phyloP scores from a whole-genome alignment of 106 monocot species.

The Dendrobium officinale region DNA sequence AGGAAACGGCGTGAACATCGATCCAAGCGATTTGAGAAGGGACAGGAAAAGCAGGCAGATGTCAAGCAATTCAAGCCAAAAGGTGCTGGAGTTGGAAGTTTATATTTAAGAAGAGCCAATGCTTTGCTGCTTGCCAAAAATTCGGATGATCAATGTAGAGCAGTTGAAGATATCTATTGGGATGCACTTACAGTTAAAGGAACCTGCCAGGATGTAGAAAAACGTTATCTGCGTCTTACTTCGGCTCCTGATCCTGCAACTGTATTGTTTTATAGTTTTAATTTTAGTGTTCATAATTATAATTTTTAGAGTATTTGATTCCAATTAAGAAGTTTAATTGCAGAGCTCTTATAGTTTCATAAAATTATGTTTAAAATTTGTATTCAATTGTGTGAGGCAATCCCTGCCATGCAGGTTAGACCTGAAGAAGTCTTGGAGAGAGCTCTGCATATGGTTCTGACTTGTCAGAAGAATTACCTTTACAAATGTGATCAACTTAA shows the following conservation, averaged over 20 bases:
- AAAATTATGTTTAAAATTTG: neutral
- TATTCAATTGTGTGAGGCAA: neutral
- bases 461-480: slow-evolving; percentile 73
- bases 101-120: slow-evolving; percentile 47
- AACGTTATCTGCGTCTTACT: slow-evolving; percentile 90
- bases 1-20: slow-evolving; percentile 82
- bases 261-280: slow-evolving; percentile 26
- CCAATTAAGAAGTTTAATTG: neutral
- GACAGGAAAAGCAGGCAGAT: slow-evolving; percentile 31
- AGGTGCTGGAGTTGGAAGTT: slow-evolving; percentile 37
- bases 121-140: slow-evolving; percentile 42
- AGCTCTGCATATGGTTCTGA: slow-evolving; percentile 78
- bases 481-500: slow-evolving; percentile 98
- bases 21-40: slow-evolving; percentile 83
- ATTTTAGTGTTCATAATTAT: neutral
- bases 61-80: slow-evolving; percentile 25
- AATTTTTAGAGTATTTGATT: slow-evolving; percentile 1
- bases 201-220: slow-evolving; percentile 93
- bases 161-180: slow-evolving; percentile 98
- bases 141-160: slow-evolving; percentile 43
- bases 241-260: slow-evolving; percentile 91
- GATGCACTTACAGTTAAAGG: slow-evolving; percentile 93
- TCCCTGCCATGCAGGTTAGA: slow-evolving; percentile 59
- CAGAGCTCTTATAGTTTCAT: neutral
- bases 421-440: slow-evolving; percentile 87